Evolutionary conservation across 1,139 yeast genomes (phyloP), one percentile per base, ranked within the genome.

Genomic region (Candida tunisiensis): DNA sequence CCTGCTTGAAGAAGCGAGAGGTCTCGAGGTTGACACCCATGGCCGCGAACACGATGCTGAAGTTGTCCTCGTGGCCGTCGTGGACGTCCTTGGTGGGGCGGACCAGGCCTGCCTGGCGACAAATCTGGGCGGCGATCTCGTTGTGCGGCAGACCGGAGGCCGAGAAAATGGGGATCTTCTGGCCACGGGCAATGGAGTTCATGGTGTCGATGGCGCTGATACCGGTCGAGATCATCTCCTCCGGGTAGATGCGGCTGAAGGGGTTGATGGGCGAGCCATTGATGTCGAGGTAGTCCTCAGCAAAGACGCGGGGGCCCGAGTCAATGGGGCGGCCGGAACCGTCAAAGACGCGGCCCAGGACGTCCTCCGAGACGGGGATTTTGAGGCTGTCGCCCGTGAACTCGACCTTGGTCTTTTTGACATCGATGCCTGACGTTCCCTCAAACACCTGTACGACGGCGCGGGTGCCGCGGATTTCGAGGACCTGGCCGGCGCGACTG

Each of bases 101-200:
- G 33, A 91, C 98, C 51, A 88, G 69, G 45, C 96, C 95, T 25
- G 99, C 98, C 62, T 88, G 99, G 63, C 99, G 83, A 69, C 96
- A 88, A 56, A 88, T 88, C 60, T 88, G 99, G 25, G 99, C 98
- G 36, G 99, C 99, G 60, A 88, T 85, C 60, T 91, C 98, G 53
- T 88, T 91, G 60, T 88, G 99, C 32, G 99, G 99, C 53, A 88
- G 71, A 64, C 99, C 99, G 31, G 96, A 83, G 24, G 98, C 98
- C 31, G 95, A 82, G 62, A 88, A 88, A 55, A 88, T 88, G 29
- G 98, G 98, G 51, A 88, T 88, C 62, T 91, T 91, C 62, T 88
- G 99, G 43, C 99, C 99, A 69, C 99, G 80, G 36, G 99, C 99
- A 66, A 88, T 88, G 23, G 98, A 85, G 60, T 88, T 91, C 98